Evolutionary conservation across 1,284 basidiomycete genomes (phyloP).

Genomic region (Pseudozyma tsukubaensis): DNA sequence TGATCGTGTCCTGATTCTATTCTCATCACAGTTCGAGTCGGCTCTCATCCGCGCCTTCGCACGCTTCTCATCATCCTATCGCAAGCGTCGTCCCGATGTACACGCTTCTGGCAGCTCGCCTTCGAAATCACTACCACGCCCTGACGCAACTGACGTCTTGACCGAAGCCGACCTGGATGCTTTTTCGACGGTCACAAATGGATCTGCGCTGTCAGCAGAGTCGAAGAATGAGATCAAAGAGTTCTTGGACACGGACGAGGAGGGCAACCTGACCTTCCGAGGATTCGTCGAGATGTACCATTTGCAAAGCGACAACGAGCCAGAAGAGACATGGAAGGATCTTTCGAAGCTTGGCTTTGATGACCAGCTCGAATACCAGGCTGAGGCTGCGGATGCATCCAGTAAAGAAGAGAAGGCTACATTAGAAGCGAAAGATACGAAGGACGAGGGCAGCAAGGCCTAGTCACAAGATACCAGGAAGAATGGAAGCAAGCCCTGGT

Average conservation of each 20-base stretch:
- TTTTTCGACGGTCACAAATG: constrained; percentile 52
- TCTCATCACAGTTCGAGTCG: constrained; percentile 24
- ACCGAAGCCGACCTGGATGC: constrained; percentile 49
- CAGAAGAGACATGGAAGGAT: constrained; percentile 58
- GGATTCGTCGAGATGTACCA: constrained; percentile 57
- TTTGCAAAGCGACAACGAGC: constrained; percentile 55
- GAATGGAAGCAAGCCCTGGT: neutral
- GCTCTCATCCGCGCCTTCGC: constrained; percentile 43
- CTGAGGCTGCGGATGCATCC: neutral
- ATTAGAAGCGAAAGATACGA: neutral
- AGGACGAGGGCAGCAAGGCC: neutral
- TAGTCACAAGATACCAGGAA: neutral
- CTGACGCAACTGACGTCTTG: constrained; percentile 17
- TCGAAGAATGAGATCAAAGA: constrained; percentile 57
- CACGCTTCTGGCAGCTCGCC: constrained; percentile 12
- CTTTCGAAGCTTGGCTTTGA: constrained; percentile 41
- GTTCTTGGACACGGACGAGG: constrained; percentile 52
- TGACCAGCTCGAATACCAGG: constrained; percentile 16
- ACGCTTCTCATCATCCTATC: constrained; percentile 42
- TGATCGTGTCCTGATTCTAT: neutral
- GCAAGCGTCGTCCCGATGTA: constrained; percentile 6
- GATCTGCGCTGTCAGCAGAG: constrained; percentile 34
- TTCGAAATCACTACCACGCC: constrained; percentile 14
- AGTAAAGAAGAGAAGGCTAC: neutral
- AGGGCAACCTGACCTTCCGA: constrained; percentile 44